phyloP scores from a whole-genome alignment of 768 basidiomycete species.

The Lepiota venenata region DNA sequence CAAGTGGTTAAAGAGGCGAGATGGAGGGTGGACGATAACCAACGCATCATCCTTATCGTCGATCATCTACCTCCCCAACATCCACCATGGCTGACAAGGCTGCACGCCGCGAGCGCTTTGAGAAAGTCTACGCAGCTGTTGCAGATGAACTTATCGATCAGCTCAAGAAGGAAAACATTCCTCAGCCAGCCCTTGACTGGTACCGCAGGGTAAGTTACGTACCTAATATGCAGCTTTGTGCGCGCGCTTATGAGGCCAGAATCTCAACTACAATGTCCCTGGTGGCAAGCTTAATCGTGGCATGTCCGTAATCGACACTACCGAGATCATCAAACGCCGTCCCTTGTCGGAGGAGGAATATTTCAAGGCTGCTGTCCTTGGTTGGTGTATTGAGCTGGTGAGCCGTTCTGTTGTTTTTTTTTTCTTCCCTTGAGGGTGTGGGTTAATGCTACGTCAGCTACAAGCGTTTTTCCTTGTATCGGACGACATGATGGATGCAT shows the following conservation, averaged over 20 bases:
- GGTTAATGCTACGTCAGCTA: conserved; percentile 46
- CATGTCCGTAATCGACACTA: conserved; percentile 93
- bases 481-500: conserved; percentile 97
- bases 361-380: conserved; percentile 81
- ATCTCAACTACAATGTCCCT: conserved; percentile 90
- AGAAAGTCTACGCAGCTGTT: conserved; percentile 66
- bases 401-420: conserved; percentile 34
- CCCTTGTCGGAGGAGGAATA: conserved; percentile 80
- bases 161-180: conserved; percentile 71
- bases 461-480: conserved; percentile 98
- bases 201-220: conserved; percentile 61
- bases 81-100: conserved; percentile 32
- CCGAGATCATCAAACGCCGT: conserved; percentile 79
- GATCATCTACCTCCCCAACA: neutral
- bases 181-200: conserved; percentile 82
- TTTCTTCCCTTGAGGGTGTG: neutral
- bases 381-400: conserved; percentile 96
- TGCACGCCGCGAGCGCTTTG: conserved; percentile 60
- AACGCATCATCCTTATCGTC: neutral
- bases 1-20: neutral
- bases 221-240: conserved; percentile 8
- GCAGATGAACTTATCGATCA: conserved; percentile 75
- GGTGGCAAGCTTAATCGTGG: conserved; percentile 96
- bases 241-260: conserved; percentile 38
- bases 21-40: neutral